Conservation (phyloP, 352 stramenopile species). For the Globisporangium okanoganense region DNA sequence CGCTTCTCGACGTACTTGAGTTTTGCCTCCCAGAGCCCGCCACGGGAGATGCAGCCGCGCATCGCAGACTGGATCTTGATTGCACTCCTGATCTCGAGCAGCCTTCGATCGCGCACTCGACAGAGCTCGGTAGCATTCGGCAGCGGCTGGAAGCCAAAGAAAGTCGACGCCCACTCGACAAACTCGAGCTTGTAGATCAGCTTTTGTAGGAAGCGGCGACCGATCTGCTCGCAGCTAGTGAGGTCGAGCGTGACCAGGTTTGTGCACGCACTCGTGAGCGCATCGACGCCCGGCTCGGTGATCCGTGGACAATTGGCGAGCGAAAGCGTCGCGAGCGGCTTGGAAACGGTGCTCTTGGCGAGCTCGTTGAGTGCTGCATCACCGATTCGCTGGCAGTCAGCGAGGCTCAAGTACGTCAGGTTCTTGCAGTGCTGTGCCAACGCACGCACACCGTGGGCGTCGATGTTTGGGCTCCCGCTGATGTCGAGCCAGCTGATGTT, state of each 20-base stretch:
- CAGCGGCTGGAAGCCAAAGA: constrained; percentile 84
- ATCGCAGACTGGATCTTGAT: constrained; percentile 82
- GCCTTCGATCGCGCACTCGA: constrained; percentile 44
- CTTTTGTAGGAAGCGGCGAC: constrained; percentile 65
- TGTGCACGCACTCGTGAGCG: constrained; percentile 49
- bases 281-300: constrained; percentile 64
- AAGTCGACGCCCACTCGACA: constrained; percentile 76
- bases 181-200: constrained; percentile 74
- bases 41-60: constrained; percentile 68
- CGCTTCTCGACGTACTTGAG: constrained; percentile 60
- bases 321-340: constrained; percentile 39
- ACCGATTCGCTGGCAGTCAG: constrained; percentile 66
- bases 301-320: constrained; percentile 69
- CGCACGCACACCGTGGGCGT: constrained; percentile 46
- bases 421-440: constrained; percentile 53
- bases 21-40: constrained; percentile 68
- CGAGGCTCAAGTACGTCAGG: constrained; percentile 72
- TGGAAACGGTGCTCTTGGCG: constrained; percentile 10
- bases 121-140: constrained; percentile 78
- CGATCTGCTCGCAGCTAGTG: constrained; percentile 68
- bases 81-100: constrained; percentile 41
- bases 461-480: constrained; percentile 67
- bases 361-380: constrained; percentile 64
- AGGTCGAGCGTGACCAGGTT: constrained; percentile 87
- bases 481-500: constrained; percentile 81